Conservation (phyloP, 2,329 filamentous ascomycete genomes). For the Amesomyces nigricolor region DNA sequence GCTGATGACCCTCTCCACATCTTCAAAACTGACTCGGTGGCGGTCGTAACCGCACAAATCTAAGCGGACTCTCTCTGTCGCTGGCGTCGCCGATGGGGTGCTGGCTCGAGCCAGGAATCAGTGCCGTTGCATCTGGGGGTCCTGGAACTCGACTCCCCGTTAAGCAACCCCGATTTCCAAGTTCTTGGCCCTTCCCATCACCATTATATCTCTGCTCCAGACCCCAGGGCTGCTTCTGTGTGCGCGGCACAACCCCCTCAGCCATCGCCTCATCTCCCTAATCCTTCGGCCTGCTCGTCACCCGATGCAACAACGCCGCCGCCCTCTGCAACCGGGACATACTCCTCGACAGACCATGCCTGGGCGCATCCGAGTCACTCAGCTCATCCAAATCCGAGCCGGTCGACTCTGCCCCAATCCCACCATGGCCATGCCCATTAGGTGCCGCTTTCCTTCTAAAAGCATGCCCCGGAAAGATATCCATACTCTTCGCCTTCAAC, state of each 20-base stretch:
- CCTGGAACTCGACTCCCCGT: no score
- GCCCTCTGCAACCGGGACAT: conserved; percentile 21
- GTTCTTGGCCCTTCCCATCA: not conserved
- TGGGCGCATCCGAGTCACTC: conserved; percentile 15
- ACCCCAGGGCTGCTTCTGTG: no score
- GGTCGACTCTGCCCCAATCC: no score
- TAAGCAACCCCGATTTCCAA: no score
- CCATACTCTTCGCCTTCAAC: conserved; percentile 11
- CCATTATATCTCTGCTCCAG: no score
- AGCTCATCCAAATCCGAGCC: conserved; percentile 5
- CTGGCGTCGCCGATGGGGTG: no score
- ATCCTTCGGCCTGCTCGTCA: conserved; percentile 15
- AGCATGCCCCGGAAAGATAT: conserved; percentile 6
- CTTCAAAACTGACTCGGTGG: no score
- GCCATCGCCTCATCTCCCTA: conserved; percentile 4
- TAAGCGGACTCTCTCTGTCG: no score
- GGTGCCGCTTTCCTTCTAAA: not conserved
- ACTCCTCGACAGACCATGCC: conserved; percentile 15
- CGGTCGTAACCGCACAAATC: no score
- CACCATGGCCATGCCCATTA: not conserved
- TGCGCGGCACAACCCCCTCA: not conserved
- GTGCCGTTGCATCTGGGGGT: no score
- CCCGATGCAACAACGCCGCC: conserved; percentile 20
- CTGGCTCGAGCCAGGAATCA: no score
- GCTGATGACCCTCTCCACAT: no score